A percentile compares a stretch with the other conserved stretches of the same genome.
phyloP scores from a whole-genome alignment of 2,329 filamentous ascomycete genomes.

The Fusarium algeriense region DNA sequence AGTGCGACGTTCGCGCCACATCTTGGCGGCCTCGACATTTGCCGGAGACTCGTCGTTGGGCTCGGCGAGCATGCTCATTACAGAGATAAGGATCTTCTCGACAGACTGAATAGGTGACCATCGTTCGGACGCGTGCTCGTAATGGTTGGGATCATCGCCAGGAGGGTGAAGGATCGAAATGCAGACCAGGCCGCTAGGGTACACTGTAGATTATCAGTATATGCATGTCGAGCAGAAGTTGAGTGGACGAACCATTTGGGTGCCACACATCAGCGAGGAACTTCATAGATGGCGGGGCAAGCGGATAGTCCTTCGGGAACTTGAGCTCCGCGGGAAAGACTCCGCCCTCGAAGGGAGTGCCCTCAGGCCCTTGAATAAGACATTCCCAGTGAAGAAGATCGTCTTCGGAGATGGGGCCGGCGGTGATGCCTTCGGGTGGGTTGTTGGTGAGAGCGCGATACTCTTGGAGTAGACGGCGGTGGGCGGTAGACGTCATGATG shows the following conservation, averaged over 20 bases:
- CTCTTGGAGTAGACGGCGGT: constrained; percentile 91
- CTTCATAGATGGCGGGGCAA: constrained; percentile 95
- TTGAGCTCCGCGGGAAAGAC: constrained; percentile 95
- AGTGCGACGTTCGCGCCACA: constrained; percentile 87
- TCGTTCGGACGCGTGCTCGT: constrained; percentile 94
- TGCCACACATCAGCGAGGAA: constrained; percentile 96
- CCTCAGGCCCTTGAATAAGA: constrained; percentile 93
- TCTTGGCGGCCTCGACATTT: constrained; percentile 94
- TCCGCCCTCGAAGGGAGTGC: constrained; percentile 94
- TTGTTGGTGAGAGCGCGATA: constrained; percentile 95
- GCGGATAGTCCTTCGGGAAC: constrained; percentile 97
- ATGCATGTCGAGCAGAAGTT: neutral
- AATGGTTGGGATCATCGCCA: constrained; percentile 97
- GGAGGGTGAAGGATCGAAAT: constrained; percentile 98
- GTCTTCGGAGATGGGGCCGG: constrained; percentile 92
- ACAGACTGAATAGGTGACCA: constrained; percentile 98
- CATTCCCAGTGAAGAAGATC: constrained; percentile 98
- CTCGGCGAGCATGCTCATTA: constrained; percentile 98
- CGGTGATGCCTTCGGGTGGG: constrained; percentile 97
- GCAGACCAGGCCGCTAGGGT: constrained; percentile 91
- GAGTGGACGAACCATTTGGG: constrained; percentile 79
- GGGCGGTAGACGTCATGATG: constrained; percentile 71
- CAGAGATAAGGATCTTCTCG: constrained; percentile 95
- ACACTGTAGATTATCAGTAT: constrained; percentile 70
- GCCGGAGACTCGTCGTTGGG: constrained; percentile 97